phyloP scores from a whole-genome alignment of 2,329 filamentous ascomycete genomes.

The Aotearoamyces nothofagi region DNA sequence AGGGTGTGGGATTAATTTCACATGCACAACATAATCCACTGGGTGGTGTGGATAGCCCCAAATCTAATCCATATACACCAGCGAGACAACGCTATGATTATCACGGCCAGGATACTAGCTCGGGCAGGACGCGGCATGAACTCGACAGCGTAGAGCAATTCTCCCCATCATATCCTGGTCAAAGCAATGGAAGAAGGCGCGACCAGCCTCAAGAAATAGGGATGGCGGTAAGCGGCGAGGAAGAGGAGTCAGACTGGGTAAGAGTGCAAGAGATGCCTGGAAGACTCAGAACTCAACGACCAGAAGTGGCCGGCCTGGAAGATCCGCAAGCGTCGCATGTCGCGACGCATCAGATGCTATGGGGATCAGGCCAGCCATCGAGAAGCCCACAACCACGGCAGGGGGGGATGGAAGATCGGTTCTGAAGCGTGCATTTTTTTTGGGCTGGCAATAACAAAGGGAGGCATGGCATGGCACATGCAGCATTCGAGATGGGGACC shows the following conservation, averaged over 20 bases:
- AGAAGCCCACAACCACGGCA: neutral
- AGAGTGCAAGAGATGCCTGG: neutral
- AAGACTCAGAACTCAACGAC: neutral
- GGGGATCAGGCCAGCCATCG: neutral
- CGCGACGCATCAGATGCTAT: neutral
- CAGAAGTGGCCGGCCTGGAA: neutral
- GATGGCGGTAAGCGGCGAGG: neutral
- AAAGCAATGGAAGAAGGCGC: neutral
- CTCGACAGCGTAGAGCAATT: neutral
- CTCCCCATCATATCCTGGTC: neutral
- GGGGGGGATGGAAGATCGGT: neutral
- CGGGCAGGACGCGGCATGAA: neutral
- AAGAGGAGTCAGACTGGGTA: neutral
- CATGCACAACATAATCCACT: conserved; percentile 17
- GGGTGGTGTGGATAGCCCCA: conserved; percentile 4
- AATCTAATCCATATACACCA: conserved; percentile 11
- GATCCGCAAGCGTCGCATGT: neutral
- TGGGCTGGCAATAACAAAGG: too few species aligned
- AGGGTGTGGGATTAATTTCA: conserved; percentile 15
- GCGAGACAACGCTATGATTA: conserved; percentile 16
- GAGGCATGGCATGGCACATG: too few species aligned
- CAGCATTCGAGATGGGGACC: too few species aligned
- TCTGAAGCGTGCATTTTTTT: neutral
- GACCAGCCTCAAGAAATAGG: neutral
- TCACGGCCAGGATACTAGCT: conserved; percentile 10